Percentiles rank a stretch among this genome's conserved stretches.
phyloP scores from a whole-genome alignment of 306 rosid species.

The Inga laurina region DNA sequence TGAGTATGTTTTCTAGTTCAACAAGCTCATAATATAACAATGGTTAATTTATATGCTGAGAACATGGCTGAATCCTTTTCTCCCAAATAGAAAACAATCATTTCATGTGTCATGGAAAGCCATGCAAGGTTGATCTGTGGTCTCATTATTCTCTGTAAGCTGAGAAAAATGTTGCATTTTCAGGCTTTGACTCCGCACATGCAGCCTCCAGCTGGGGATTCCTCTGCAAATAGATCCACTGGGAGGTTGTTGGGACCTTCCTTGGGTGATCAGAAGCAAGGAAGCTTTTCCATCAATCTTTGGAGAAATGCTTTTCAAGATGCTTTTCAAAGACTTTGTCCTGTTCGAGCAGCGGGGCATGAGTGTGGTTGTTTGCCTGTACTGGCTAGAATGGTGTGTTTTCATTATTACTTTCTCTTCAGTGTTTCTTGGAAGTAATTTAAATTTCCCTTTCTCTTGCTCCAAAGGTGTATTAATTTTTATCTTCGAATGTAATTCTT shows the following conservation, averaged over 20 bases:
- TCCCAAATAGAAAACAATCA: background rate
- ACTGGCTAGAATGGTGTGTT: conserved; percentile 75
- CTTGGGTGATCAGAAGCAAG: conserved; percentile 86
- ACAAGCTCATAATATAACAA: background rate
- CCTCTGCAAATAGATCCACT: conserved; percentile 43
- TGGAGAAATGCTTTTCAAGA: conserved; percentile 93
- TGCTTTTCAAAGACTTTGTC: conserved; percentile 88
- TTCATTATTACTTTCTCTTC: background rate
- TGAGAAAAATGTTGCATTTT: conserved; percentile 34
- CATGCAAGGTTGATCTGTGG: background rate
- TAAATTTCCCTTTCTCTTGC: conserved; percentile 18
- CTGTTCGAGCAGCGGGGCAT: conserved; percentile 96
- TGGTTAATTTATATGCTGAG: background rate
- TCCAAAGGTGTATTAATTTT: conserved; percentile 22
- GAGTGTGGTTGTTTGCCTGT: conserved; percentile 96
- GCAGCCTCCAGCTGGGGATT: conserved; percentile 62
- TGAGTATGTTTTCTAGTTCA: background rate
- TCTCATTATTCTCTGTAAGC: background rate
- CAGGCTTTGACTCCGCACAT: conserved; percentile 94
- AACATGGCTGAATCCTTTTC: background rate
- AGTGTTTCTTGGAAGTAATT: conserved; percentile 19
- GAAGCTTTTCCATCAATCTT: conserved; percentile 71
- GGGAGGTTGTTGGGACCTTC: conserved; percentile 76
- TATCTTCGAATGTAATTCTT: conserved; percentile 25
- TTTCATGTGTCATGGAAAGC: background rate